Evolutionary conservation across 2,329 filamentous ascomycete genomes (phyloP).

Genomic region (Amauroascus niger): DNA sequence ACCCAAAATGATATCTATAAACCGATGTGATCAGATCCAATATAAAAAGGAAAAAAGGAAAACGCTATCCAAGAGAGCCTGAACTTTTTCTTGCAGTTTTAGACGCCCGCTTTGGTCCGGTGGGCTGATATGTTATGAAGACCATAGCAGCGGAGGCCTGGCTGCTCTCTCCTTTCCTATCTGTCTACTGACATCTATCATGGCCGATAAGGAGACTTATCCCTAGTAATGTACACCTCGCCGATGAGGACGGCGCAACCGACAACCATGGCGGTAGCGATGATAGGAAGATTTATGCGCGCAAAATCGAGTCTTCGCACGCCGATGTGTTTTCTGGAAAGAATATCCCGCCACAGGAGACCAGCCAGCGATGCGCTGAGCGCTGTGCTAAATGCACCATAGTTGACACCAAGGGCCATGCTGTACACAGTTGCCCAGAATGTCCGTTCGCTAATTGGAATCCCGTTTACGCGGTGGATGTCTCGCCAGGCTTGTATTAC

Average conservation of each 20-base stretch:
- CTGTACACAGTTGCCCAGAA: slow-evolving; percentile 67
- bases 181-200: not conserved
- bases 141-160: too few species aligned
- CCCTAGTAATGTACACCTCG: slow-evolving; percentile 52
- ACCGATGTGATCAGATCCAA: too few species aligned
- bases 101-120: too few species aligned
- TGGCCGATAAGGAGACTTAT: slow-evolving; percentile 29
- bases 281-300: slow-evolving; percentile 59
- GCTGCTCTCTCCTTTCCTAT: too few species aligned
- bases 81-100: too few species aligned
- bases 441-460: slow-evolving; percentile 51
- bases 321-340: slow-evolving; percentile 56
- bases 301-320: slow-evolving; percentile 58
- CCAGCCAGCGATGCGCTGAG: slow-evolving; percentile 65
- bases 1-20: too few species aligned
- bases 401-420: slow-evolving; percentile 67
- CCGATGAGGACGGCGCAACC: slow-evolving; percentile 53
- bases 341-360: slow-evolving; percentile 62
- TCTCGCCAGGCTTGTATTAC: slow-evolving; percentile 59
- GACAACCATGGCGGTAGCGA: slow-evolving; percentile 57
- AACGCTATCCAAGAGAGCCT: too few species aligned
- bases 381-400: slow-evolving; percentile 61
- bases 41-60: too few species aligned
- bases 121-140: too few species aligned
- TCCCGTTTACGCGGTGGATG: slow-evolving; percentile 44